phyloP scores from a whole-genome alignment of 495 filamentous ascomycete genomes.

The Tuber microsphaerosporum region DNA sequence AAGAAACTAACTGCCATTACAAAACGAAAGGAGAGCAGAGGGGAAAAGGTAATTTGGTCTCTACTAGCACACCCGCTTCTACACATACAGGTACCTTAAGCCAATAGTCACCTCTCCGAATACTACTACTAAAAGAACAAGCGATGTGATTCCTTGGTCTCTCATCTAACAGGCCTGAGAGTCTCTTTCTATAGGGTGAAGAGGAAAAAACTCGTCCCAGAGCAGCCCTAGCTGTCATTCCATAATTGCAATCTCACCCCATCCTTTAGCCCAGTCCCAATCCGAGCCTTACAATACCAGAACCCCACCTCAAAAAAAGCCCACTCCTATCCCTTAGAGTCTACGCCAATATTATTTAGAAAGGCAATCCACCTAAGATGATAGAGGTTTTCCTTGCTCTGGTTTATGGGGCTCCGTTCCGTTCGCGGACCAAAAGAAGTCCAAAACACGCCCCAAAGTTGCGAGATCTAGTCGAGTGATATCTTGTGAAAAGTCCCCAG shows the following conservation, averaged over 20 bases:
- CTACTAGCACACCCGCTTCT: background rate
- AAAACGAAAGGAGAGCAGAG: background rate
- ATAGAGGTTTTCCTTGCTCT: background rate
- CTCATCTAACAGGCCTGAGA: background rate
- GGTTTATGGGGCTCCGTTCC: background rate
- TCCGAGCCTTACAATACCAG: background rate
- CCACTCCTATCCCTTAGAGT: too few species aligned
- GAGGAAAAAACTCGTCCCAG: background rate
- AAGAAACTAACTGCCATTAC: background rate
- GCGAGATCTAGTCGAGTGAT: background rate
- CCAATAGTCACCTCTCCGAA: background rate
- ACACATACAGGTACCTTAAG: background rate
- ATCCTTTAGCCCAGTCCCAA: background rate
- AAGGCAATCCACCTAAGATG: background rate
- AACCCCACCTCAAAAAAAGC: background rate
- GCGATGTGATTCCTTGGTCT: background rate
- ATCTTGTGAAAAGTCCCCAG: background rate
- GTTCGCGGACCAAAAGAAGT: background rate
- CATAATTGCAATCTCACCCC: background rate
- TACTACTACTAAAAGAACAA: background rate
- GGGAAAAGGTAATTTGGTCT: background rate
- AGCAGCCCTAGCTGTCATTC: background rate
- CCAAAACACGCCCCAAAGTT: background rate
- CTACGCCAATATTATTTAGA: too few species aligned
- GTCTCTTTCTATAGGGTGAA: background rate